A percentile compares a stretch with the other conserved stretches of the same genome.
Conservation (phyloP, 352 stramenopile genomes). For the Pythium brachiatum region DNA sequence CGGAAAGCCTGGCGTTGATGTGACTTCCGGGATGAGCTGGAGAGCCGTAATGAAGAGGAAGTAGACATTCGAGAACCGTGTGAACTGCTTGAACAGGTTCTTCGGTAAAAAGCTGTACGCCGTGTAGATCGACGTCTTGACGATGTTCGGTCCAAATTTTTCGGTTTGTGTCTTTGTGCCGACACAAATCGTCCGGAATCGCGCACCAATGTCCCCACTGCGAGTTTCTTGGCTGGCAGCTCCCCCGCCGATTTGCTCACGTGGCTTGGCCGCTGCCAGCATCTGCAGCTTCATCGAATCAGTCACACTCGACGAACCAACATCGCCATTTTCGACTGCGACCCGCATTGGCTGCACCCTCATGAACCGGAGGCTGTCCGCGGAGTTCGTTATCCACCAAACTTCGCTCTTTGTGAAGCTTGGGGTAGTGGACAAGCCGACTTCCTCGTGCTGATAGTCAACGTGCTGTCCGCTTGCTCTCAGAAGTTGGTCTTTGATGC, state of each 20-base stretch:
- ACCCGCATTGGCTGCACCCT: slow-evolving; percentile 10
- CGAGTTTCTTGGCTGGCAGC: neutral
- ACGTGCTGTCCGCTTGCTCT: neutral
- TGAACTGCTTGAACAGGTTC: slow-evolving; percentile 78
- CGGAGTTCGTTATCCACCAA: too few relatives aligned
- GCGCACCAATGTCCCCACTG: neutral
- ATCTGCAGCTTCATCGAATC: slow-evolving; percentile 1
- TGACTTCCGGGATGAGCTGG: slow-evolving; percentile 81
- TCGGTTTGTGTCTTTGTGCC: slow-evolving; percentile 20
- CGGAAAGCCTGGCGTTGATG: slow-evolving; percentile 74
- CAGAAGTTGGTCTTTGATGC: neutral
- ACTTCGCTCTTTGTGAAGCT: neutral
- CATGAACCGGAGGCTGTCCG: neutral
- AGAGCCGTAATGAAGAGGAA: slow-evolving; percentile 88
- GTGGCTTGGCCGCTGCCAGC: neutral
- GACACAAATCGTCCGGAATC: slow-evolving; percentile 30
- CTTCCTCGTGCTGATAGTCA: neutral
- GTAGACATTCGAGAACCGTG: slow-evolving; percentile 89
- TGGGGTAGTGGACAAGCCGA: neutral
- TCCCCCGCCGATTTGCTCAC: neutral
- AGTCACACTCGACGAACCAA: neutral
- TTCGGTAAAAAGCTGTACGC: slow-evolving; percentile 62
- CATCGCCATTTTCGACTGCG: neutral
- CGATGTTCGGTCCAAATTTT: slow-evolving; percentile 41
- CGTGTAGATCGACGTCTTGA: slow-evolving; percentile 65